These are phyloP conservation scores for Chenopodium album DNA, from an alignment of 148 eudicot species.

Conservation along the genomic window DNA sequence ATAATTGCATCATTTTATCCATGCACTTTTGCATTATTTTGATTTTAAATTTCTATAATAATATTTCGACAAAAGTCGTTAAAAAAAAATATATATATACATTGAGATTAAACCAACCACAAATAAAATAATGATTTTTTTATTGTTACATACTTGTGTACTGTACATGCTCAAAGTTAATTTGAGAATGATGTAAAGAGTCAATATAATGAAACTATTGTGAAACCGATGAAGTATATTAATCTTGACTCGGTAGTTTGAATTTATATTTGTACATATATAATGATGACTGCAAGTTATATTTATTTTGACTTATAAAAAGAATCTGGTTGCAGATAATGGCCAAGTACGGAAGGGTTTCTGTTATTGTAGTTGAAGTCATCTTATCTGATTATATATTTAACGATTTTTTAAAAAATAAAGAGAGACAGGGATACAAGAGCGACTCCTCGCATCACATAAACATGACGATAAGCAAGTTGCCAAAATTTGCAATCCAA, in stretches of 20 bases:
- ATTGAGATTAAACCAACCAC: no score
- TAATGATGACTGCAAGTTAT: not conserved
- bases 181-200: no score
- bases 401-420: not conserved
- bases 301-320: slow-evolving; percentile 9
- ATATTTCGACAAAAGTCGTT: no score
- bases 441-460: slow-evolving; percentile 30
- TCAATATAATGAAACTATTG: no score
- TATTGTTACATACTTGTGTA: no score
- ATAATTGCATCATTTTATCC: no score
- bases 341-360: slow-evolving; percentile 26
- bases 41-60: no score
- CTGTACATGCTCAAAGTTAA: no score
- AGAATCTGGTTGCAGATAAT: slow-evolving; percentile 22
- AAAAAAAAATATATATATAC: no score
- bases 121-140: no score
- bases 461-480: slow-evolving; percentile 24
- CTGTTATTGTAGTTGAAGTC: slow-evolving; percentile 9
- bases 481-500: slow-evolving; percentile 25
- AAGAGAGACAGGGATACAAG: slow-evolving; percentile 20
- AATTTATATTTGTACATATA: not conserved
- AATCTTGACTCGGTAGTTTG: not conserved
- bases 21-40: no score
- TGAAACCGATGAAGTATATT: not conserved
- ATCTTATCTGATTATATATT: slow-evolving; percentile 24